phyloP scores from a whole-genome alignment of 768 basidiomycete genomes.

The Lactifluus echinatus region DNA sequence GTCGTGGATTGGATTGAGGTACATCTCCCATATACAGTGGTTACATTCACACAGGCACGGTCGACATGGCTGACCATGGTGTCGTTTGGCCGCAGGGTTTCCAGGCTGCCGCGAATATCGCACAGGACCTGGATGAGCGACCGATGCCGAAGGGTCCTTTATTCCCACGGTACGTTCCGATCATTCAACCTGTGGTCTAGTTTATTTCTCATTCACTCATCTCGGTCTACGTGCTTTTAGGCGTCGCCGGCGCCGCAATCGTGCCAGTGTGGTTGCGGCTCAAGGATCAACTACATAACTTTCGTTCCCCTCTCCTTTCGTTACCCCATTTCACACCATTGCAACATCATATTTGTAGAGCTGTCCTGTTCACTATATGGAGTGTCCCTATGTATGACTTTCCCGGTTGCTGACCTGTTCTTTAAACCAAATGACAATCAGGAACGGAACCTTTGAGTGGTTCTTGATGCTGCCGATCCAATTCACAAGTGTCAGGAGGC shows the following conservation, averaged over 20 bases:
- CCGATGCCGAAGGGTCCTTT: constrained; percentile 87
- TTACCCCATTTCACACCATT: neutral
- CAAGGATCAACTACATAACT: neutral
- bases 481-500: no score
- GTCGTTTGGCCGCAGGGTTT: constrained; percentile 46
- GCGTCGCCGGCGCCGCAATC: constrained; percentile 15
- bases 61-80: constrained; percentile 4
- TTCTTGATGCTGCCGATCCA: no score
- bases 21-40: constrained; percentile 17
- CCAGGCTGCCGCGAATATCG: constrained; percentile 86
- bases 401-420: neutral
- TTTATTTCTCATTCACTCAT: neutral
- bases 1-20: constrained; percentile 98
- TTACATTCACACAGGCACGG: neutral
- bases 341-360: neutral
- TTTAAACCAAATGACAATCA: neutral
- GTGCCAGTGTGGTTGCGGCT: neutral
- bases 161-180: constrained; percentile 61
- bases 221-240: neutral
- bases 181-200: no score
- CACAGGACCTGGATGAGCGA: constrained; percentile 85
- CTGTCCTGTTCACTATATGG: neutral
- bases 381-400: neutral
- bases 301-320: neutral
- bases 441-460: no score